Base-by-base conservation (phyloP, 2,329 filamentous ascomycete genomes). In the Exophiala calicioides region DNA sequence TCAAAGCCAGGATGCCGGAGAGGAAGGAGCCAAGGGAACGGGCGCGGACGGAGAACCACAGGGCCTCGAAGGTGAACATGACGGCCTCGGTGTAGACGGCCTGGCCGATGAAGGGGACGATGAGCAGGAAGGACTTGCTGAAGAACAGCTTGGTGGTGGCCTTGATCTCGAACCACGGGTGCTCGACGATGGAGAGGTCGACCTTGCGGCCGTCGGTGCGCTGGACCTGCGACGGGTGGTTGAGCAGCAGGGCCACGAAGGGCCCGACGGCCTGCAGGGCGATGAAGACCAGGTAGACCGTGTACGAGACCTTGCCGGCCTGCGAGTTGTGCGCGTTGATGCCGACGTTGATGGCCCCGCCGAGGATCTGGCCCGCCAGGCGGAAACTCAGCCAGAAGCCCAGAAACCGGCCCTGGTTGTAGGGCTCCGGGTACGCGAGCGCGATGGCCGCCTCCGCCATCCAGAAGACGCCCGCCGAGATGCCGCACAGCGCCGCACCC, bases 391-490 rank as follows among this genome's bases (percentile, higher is more conserved):
- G 71, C 85, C 85, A 89, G 59, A 84, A 82, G 0, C 83, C 85
- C 0, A 88, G 68, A 13, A 81, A 79, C 12, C 76, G 76, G 0
- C 82, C 83, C 42, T 79, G 76, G 36, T 85, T 85, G 60, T 79
- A 80, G 0, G 84, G 82, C 57, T 88, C 85, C 0, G 85, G 84
- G 54, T 89, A 89, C 0, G 80, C 75, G 15, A 88, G 78, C 0
- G 84, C 84, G 46, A 89, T 86, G 0, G 85, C 84, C 1, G 82
- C 82, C 65, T 89, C 85, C 0, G 84, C 80, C 73, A 82, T 82
- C 85, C 85, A 89, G 65, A 88, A 88, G 0, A 88, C 72, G 0
- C 85, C 85, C 0, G 85, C 85, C 0, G 80, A 83, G 23, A 87
- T 73, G 13, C 85, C 85, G 53, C 85, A 88, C 0, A 85, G 69